A percentile compares a stretch with the other conserved stretches of the same genome.
phyloP scores from a whole-genome alignment of 257 asterid species.

The Plantago ovata region DNA sequence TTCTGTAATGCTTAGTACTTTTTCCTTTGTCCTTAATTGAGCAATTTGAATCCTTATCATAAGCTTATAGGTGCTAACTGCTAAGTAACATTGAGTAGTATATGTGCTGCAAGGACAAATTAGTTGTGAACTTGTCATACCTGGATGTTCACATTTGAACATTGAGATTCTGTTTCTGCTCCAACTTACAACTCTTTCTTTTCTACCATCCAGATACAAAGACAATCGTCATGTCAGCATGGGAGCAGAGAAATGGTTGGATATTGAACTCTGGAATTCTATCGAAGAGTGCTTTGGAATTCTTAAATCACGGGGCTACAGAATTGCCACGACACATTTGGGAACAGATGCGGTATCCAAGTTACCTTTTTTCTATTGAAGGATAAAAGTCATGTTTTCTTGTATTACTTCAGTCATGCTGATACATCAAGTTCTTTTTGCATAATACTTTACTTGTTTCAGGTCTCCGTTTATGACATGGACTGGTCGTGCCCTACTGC shows the following conservation, averaged over 20 bases:
- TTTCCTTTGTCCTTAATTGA: conserved; percentile 2
- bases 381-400: neutral
- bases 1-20: neutral
- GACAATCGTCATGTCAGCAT: conserved; percentile 96
- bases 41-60: conserved; percentile 4
- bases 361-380: neutral
- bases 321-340: conserved; percentile 80
- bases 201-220: conserved; percentile 51
- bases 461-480: conserved; percentile 83
- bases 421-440: neutral
- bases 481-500: conserved; percentile 98
- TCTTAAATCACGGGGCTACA: conserved; percentile 88
- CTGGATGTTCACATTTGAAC: neutral
- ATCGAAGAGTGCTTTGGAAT: conserved; percentile 61
- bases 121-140: neutral
- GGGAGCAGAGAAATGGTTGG: conserved; percentile 99
- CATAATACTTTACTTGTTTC: conserved; percentile 21
- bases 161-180: neutral
- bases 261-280: conserved; percentile 88
- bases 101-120: neutral
- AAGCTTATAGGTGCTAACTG: neutral
- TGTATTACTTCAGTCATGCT: neutral
- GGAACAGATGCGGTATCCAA: conserved; percentile 62
- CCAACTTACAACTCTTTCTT: neutral
- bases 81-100: neutral